Base-by-base conservation (phyloP, 139 green algal species). In the Zygnema circumcarinatum region DNA sequence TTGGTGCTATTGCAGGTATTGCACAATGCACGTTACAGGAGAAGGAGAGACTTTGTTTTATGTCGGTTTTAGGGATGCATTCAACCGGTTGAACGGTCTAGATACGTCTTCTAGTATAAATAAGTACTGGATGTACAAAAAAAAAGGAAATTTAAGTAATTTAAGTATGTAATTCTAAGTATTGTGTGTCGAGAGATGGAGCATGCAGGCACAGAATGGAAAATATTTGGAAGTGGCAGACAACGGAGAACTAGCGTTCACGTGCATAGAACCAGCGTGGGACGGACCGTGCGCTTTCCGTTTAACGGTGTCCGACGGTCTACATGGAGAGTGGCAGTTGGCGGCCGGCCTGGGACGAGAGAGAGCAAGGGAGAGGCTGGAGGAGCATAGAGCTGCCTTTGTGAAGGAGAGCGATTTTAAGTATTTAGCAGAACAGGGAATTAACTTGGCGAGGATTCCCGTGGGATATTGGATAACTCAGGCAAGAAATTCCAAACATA, bases 381-480 rank as follows among this genome's bases (percentile, higher is more conserved):
- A 33, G 69, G 20, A 20, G 69, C 69, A 78, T 35, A 33, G 69
- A 11, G 20, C 11, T 35, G 20, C 7, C 33, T 78, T 7, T 11
- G 69, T 78, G 11, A 78, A 33, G 7, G 69, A 7, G 7, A 35
- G 7, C 33, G 69, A 78, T 35, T 78, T 78, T 21, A 21, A 7
- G 20, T 7, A 11, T 11, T 11, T 78, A 35, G 69, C 69, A 11
- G 11, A 7, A 11, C 11, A 73, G 21, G 35, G 35, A 16, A 74
- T 83, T 72, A 83, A 74, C 29, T 11, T 22, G 29, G 75, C 67
- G 75, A 39, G 75, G 40, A 74, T 83, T 3, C 75, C 75, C 75
- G 35, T 83, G 32, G 75, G 75, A 29, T 83, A 83, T 41, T 83
- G 75, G 75, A 83, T 68, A 29, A n/a, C 75, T 2, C 75, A 74